Conservation (phyloP, 108 stramenopile genomes). For the Licmophora abbreviata region DNA sequence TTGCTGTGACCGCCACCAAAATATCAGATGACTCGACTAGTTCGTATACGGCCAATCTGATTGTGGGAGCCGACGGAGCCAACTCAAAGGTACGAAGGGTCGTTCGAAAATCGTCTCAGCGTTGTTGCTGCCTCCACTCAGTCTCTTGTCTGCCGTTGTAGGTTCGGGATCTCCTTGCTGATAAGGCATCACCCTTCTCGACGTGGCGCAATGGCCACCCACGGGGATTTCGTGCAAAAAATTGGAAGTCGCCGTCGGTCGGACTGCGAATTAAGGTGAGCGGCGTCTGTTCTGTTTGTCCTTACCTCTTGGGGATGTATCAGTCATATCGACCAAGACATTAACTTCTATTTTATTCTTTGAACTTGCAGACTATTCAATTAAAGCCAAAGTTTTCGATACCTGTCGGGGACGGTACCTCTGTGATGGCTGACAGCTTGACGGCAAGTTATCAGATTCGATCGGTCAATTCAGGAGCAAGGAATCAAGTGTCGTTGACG, state of each 20-base stretch:
- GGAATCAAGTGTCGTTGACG: slow-evolving; percentile 19
- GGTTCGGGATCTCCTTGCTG: no score
- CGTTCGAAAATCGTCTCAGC: background rate
- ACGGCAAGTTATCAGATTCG: slow-evolving; percentile 12
- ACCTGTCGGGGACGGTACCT: no score
- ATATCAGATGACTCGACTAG: slow-evolving; percentile 13
- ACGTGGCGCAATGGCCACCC: background rate
- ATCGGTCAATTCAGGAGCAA: background rate
- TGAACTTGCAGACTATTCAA: no score
- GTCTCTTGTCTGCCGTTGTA: no score
- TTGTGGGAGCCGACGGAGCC: slow-evolving; percentile 80
- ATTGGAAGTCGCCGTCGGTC: slow-evolving; percentile 24
- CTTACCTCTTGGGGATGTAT: no score
- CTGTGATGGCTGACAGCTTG: no score
- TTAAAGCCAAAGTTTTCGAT: no score
- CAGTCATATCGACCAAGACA: no score
- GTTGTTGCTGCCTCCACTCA: background rate
- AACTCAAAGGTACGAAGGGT: slow-evolving; percentile 9
- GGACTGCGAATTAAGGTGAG: slow-evolving; percentile 51
- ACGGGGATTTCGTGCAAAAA: background rate
- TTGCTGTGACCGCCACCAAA: slow-evolving; percentile 27
- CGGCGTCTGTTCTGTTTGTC: no score
- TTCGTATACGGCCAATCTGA: slow-evolving; percentile 36
- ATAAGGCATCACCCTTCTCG: no score
- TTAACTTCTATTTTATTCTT: no score